phyloP scores from a whole-genome alignment of 2,329 filamentous ascomycete species.

The Neofusicoccum parvum region DNA sequence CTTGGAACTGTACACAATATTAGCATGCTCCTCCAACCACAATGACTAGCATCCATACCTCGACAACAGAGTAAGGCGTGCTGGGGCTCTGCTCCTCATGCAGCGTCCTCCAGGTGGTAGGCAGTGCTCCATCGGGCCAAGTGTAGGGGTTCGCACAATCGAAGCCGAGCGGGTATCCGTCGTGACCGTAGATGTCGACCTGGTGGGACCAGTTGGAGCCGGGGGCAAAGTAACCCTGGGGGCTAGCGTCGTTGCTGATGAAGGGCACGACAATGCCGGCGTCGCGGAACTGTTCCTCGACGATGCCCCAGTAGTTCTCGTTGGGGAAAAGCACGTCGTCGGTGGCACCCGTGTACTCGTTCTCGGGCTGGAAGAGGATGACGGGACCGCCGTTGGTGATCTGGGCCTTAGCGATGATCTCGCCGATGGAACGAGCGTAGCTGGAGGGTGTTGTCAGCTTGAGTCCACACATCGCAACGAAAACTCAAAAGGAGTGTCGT shows the following conservation, averaged over 20 bases:
- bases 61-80: slow-evolving; percentile 66
- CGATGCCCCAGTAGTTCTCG: slow-evolving; percentile 68
- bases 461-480: too few species aligned
- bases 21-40: slow-evolving; percentile 18
- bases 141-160: slow-evolving; percentile 62
- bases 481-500: slow-evolving; percentile 24
- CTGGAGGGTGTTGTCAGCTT: slow-evolving; percentile 34
- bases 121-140: slow-evolving; percentile 62
- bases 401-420: slow-evolving; percentile 71
- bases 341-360: slow-evolving; percentile 68
- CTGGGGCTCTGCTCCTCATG: slow-evolving; percentile 64
- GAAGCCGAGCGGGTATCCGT: slow-evolving; percentile 64
- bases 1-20: slow-evolving; percentile 59
- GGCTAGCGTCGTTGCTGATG: slow-evolving; percentile 72
- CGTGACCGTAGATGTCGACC: slow-evolving; percentile 68
- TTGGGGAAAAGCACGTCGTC: slow-evolving; percentile 63
- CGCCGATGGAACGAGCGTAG: slow-evolving; percentile 64
- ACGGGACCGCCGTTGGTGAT: slow-evolving; percentile 83
- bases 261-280: slow-evolving; percentile 74
- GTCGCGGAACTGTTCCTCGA: slow-evolving; percentile 67
- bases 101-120: slow-evolving; percentile 56
- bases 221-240: slow-evolving; percentile 64
- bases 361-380: slow-evolving; percentile 79
- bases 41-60: slow-evolving; percentile 40
- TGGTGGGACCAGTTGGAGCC: slow-evolving; percentile 51